phyloP scores from a whole-genome alignment of 2,329 filamentous ascomycete genomes.

The Penicillium polonicum region DNA sequence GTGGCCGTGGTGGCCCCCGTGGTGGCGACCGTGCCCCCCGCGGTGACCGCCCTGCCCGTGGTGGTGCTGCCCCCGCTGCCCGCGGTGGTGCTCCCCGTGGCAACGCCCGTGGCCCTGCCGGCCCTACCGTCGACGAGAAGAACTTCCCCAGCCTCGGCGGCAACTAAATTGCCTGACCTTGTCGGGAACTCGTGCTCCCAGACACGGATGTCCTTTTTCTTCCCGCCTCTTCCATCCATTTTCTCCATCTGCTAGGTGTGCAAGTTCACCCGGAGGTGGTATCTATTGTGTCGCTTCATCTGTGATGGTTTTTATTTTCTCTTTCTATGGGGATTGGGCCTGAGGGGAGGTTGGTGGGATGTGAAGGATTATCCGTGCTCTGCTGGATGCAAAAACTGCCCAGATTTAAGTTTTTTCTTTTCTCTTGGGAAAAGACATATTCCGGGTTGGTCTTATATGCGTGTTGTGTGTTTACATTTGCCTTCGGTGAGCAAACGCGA shows the following conservation, averaged over 20 bases:
- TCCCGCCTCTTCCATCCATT: conserved; percentile 4
- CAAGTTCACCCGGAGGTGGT: conserved; percentile 8
- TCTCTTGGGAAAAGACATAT: conserved; percentile 11
- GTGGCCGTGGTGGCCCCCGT: conserved; percentile 24
- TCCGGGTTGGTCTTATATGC: conserved; percentile 13
- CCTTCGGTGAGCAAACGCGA: conserved; percentile 26
- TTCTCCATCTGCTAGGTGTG: conserved; percentile 10
- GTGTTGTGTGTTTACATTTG: conserved; percentile 22
- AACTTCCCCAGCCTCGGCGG: conserved; percentile 48
- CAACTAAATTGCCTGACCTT: conserved; percentile 33
- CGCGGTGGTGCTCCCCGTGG: conserved; percentile 42
- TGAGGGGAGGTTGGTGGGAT: background rate
- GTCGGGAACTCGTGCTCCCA: conserved; percentile 9
- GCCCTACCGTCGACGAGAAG: conserved; percentile 45
- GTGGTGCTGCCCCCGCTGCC: conserved; percentile 49
- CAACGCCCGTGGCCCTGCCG: conserved; percentile 19
- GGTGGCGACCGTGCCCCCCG: conserved; percentile 23
- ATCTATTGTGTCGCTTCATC: conserved; percentile 7
- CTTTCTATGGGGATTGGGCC: conserved; percentile 4
- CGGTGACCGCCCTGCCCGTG: conserved; percentile 24
- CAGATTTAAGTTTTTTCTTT: conserved; percentile 5
- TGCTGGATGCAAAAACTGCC: conserved; percentile 9
- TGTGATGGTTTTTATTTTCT: conserved; percentile 11
- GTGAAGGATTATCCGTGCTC: conserved; percentile 1
- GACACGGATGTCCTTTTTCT: background rate